A percentile compares a stretch with the other conserved stretches of the same genome.
phyloP scores from a whole-genome alignment of 2,329 filamentous ascomycete species.

The Pestalotiopsis sp. region DNA sequence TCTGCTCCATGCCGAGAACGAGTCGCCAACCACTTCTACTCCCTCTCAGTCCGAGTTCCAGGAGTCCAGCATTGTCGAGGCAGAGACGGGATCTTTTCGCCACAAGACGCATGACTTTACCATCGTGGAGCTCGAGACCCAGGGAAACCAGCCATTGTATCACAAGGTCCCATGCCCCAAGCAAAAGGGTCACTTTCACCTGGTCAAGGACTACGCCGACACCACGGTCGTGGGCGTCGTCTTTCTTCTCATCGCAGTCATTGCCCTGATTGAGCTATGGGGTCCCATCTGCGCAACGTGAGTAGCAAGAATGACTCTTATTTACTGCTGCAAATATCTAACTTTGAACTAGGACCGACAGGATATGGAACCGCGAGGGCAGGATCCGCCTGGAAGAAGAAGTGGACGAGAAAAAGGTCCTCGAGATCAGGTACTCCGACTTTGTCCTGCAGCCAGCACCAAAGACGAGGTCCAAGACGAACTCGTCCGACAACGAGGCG shows the following conservation, averaged over 20 bases:
- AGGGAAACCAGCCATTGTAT: constrained; percentile 27
- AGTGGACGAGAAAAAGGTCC: background rate
- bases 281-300: constrained; percentile 25
- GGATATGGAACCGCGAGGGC: constrained; percentile 19
- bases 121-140: constrained; percentile 31
- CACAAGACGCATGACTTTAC: constrained; percentile 21
- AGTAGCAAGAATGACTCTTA: background rate
- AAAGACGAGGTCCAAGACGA: constrained; percentile 1
- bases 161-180: constrained; percentile 27
- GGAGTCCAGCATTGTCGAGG: constrained; percentile 29
- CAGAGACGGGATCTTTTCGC: constrained; percentile 27
- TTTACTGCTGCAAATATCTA: background rate
- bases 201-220: constrained; percentile 28
- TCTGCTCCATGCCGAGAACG: background rate
- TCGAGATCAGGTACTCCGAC: background rate
- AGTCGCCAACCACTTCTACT: background rate
- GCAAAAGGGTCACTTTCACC: constrained; percentile 26
- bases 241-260: constrained; percentile 19
- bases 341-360: constrained; percentile 19
- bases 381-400: constrained; percentile 25
- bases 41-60: constrained; percentile 24
- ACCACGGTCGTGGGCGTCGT: constrained; percentile 27
- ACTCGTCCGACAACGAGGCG: background rate
- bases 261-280: constrained; percentile 28
- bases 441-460: constrained; percentile 5